phyloP scores from a whole-genome alignment of 1,139 yeast species.

The Geotrichum australiense region DNA sequence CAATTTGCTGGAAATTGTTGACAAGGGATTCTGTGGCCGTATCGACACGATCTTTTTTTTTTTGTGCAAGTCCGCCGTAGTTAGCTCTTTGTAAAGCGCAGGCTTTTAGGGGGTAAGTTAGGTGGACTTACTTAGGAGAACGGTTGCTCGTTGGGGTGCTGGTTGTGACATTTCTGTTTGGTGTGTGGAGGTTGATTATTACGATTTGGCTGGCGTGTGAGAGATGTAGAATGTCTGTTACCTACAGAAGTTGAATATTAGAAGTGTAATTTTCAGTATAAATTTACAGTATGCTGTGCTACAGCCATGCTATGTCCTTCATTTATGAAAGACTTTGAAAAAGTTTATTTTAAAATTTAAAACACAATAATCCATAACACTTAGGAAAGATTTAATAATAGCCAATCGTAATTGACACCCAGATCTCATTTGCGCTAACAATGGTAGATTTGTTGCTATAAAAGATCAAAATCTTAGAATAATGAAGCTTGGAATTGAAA shows the following conservation, averaged over 20 bases:
- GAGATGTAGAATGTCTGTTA: too few species aligned
- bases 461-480: too few species aligned
- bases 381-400: too few species aligned
- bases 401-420: too few species aligned
- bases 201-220: too few species aligned
- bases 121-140: slow-evolving; percentile 25
- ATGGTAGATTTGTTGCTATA: too few species aligned
- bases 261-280: slow-evolving; percentile 1
- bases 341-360: not conserved
- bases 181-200: too few species aligned
- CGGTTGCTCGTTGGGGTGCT: slow-evolving; percentile 26
- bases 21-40: slow-evolving; percentile 30
- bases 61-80: not conserved
- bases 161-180: slow-evolving; percentile 16
- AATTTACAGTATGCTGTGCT: not conserved
- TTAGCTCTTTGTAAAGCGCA: not conserved
- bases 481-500: too few species aligned
- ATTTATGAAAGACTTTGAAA: too few species aligned
- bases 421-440: too few species aligned
- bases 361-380: too few species aligned
- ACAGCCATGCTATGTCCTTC: not conserved
- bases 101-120: too few species aligned
- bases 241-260: not conserved
- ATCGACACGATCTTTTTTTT: slow-evolving; percentile 30
- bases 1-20: slow-evolving; percentile 28